Base-by-base conservation (phyloP, 495 filamentous ascomycete genomes). In the Filosporella fistucella region DNA sequence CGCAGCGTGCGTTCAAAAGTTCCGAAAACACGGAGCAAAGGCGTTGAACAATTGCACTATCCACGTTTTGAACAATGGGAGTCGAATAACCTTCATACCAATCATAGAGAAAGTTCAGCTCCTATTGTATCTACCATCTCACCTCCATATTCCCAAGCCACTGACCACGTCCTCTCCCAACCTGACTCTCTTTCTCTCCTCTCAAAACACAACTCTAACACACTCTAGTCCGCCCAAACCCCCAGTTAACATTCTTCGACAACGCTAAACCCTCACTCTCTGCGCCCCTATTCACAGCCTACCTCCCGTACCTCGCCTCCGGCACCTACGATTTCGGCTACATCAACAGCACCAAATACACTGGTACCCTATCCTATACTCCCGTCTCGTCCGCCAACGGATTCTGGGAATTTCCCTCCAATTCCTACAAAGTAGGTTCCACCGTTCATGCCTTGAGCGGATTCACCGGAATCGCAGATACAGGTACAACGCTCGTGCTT, bases 231-330 rank as follows among this genome's bases (percentile, higher is more conserved):
- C 62, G 75, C 41, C 84, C 86, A 0, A 61, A 70, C 12, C 69
- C 68, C 52, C 83, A 89, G 60, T 80, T 80, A 57, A 93, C 88
- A 22, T 93, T 90, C 64, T 91, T 93, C 63, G 86, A 89, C 48
- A 91, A 89, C 58, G 68, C 86, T 37, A 74, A 79, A 52, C 47
- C 68, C 18, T 63, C 62, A 9, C 78, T 95, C 18, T 74, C 79
- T 29, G 65, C 77, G 55, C 86, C 87, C 4, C 63, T 93, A 18
- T 85, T 93, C 64, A 85, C 86, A 2, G 82, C 82, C 20, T 76
- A 83, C 37, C 77, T 93, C 32, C 78, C 81, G 47, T 63, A 74
- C 16, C 70, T 78, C 44, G 67, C 63, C 17, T 68, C 72, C 6
- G 87, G 89, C 34, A 73, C 76, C 49, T 95, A 90, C 60, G 82